Evolutionary conservation across 768 basidiomycete species (phyloP), one percentile per base, ranked within the genome.

Genomic region (Kwoniella sp.): DNA sequence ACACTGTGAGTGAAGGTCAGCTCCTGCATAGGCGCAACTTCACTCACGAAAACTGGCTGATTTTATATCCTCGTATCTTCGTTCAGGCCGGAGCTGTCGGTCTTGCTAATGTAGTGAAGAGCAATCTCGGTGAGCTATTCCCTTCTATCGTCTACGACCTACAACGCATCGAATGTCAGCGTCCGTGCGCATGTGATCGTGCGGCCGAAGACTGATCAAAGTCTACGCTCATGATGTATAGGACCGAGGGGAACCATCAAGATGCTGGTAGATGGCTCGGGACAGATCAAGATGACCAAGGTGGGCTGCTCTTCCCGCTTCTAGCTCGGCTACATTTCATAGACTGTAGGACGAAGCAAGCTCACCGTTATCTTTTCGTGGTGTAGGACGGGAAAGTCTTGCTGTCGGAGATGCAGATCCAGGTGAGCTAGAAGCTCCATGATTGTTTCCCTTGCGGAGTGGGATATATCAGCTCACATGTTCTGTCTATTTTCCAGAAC

Each of bases 211-310:
- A 30, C 38, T 28, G 29, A 56, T 25, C 29, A 22, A n/a, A 8
- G 9, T 20, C n/a, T n/a, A n/a, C n/a, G n/a, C n/a, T n/a, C n/a
- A n/a, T 34, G 13, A 1, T 25, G 15, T 13, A 56, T 69, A 95
- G 94, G 95, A 52, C 96, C 96, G 22, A 85, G 95, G 82, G 96
- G 96, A 65, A 98, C 96, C 0, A 86, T 97, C 72, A 99, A 99
- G 85, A 98, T 99, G 95, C 88, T 99, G 58, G 96, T 99, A 48
- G 96, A 98, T 82, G 96, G 96, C 62, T 85, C 94, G 15, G 96
- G 96, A 11, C 91, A 73, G 59, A 94, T 99, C 82, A 99, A 98
- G 86, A 94, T 99, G 91, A 98, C 96, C 70, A 99, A 98, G 85
- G 83, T 82, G 48, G 55, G 78, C 50, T 47, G 38, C 11, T 12